phyloP scores from a whole-genome alignment of 257 asterid species.

The Rubia yunnanensis region DNA sequence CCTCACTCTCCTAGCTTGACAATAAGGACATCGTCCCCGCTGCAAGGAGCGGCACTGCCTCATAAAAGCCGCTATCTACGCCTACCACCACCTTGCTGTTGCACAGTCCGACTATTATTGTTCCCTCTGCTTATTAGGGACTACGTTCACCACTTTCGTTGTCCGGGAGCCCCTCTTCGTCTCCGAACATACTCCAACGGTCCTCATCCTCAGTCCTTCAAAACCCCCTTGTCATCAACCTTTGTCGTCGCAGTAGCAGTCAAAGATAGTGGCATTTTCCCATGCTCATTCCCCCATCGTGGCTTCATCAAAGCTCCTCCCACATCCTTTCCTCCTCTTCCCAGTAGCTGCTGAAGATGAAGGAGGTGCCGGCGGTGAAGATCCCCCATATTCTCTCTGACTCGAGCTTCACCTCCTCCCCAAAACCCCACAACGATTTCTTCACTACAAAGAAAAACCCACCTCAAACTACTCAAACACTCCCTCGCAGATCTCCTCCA shows the following conservation, averaged over 20 bases:
- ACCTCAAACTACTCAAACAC: conserved; percentile 64
- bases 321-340: conserved; percentile 43
- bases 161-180: conserved; percentile 81
- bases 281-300: conserved; percentile 25
- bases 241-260: conserved; percentile 8
- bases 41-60: conserved; percentile 96
- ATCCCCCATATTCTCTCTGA: conserved; percentile 85
- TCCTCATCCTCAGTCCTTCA: conserved; percentile 54
- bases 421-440: conserved; percentile 27
- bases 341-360: conserved; percentile 33
- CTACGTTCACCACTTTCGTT: conserved; percentile 75
- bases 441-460: conserved; percentile 50
- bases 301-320: conserved; percentile 25
- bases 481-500: conserved; percentile 83
- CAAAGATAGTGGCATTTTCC: conserved; percentile 9
- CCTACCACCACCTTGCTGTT: conserved; percentile 91
- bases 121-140: conserved; percentile 67
- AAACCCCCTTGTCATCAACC: conserved; percentile 27
- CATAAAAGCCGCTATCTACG: conserved; percentile 70
- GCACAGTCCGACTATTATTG: conserved; percentile 96
- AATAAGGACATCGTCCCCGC: conserved; percentile 91
- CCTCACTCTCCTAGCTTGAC: conserved; percentile 90
- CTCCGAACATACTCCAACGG: conserved; percentile 74
- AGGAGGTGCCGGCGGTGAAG: conserved; percentile 30
- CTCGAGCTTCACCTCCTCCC: conserved; percentile 65